Conservation (phyloP, 192 early-diverging fungal genomes). For the Backusella mclennaniae region DNA sequence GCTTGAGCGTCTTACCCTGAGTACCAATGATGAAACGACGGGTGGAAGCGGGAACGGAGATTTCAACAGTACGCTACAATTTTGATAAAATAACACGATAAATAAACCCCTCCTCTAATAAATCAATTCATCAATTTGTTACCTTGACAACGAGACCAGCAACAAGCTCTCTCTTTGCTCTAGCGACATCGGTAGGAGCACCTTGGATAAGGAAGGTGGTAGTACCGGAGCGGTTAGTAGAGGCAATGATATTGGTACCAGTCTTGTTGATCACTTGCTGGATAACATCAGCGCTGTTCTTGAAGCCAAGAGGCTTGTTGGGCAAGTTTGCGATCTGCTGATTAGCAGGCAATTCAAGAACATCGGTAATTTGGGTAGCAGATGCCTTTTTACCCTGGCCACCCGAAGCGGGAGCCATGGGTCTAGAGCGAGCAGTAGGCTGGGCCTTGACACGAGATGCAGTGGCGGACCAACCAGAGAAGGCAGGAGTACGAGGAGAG, state of each 20-base stretch:
- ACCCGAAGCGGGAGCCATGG: conserved; percentile 34
- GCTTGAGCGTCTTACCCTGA: conserved; percentile 75
- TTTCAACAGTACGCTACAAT: conserved; percentile 36
- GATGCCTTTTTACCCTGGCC: conserved; percentile 30
- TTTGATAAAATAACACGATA: conserved; percentile 5
- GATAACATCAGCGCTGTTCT: conserved; percentile 53
- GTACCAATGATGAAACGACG: conserved; percentile 83
- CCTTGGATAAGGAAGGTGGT: conserved; percentile 87
- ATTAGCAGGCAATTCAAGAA: conserved; percentile 51
- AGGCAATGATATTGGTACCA: conserved; percentile 80
- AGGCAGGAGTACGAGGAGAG: conserved; percentile 31
- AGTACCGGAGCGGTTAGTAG: conserved; percentile 68
- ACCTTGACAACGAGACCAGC: conserved; percentile 70
- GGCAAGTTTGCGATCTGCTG: conserved; percentile 42
- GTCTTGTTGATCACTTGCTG: conserved; percentile 63
- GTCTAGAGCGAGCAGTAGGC: conserved; percentile 29
- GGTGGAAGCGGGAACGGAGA: conserved; percentile 75
- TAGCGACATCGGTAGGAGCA: conserved; percentile 70
- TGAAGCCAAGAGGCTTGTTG: conserved; percentile 41
- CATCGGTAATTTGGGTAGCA: conserved; percentile 55
- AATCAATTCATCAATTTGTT: not conserved
- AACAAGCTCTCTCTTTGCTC: conserved; percentile 78
- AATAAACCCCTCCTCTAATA: not conserved
- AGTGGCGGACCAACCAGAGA: conserved; percentile 46
- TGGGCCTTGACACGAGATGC: conserved; percentile 36